phyloP scores from a whole-genome alignment of 768 basidiomycete species.

The Polyporus arcularius region DNA sequence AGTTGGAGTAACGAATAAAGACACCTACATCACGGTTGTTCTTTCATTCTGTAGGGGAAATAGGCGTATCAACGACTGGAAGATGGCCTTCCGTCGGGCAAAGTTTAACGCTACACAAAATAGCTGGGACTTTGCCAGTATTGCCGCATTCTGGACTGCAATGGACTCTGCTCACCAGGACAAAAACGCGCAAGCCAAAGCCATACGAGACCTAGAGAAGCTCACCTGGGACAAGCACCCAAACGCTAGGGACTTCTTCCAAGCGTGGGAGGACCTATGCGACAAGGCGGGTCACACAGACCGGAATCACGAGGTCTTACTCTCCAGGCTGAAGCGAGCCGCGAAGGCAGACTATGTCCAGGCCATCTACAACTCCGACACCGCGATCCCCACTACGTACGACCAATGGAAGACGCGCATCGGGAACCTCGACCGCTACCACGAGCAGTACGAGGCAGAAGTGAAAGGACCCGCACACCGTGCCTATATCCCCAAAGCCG shows the following conservation, averaged over 20 bases:
- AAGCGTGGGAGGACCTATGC: slow-evolving; percentile 2
- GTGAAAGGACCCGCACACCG: too few relatives aligned
- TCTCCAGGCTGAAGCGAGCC: background rate
- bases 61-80: background rate
- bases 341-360: background rate
- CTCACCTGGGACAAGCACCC: background rate
- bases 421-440: background rate
- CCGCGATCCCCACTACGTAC: background rate
- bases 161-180: background rate
- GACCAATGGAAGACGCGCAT: slow-evolving; percentile 1
- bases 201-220: background rate
- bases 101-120: background rate
- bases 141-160: background rate
- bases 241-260: slow-evolving; percentile 3
- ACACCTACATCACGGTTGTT: background rate
- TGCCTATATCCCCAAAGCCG: too few relatives aligned
- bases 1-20: slow-evolving; percentile 1
- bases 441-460: too few relatives aligned
- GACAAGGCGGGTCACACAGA: background rate
- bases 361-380: background rate
- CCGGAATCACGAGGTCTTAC: background rate
- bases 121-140: background rate
- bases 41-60: background rate
- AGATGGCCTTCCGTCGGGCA: background rate
- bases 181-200: background rate